Percentiles rank a stretch among this genome's conserved stretches.
phyloP scores from a whole-genome alignment of 805 yeast genomes.

The Hanseniaspora hatyaiensis region DNA sequence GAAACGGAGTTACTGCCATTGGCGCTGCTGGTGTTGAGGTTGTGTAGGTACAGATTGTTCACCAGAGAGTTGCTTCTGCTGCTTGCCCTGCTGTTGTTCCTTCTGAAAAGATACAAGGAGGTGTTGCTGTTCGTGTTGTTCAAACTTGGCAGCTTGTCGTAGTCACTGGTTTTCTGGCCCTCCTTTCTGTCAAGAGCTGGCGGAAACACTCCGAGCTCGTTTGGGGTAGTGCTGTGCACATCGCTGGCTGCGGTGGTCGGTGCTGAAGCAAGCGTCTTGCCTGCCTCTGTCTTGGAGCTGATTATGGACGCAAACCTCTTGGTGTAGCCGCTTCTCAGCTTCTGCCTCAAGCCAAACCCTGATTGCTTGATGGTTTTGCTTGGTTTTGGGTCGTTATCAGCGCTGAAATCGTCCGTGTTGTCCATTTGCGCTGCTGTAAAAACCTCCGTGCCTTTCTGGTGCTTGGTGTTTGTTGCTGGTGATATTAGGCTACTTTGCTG shows the following conservation, averaged over 20 bases:
- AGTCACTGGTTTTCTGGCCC: too few relatives aligned
- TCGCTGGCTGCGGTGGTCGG: too few relatives aligned
- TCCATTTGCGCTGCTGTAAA: too few relatives aligned
- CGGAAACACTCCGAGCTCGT: too few relatives aligned
- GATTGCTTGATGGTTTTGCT: conserved; percentile 3
- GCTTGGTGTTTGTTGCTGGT: too few relatives aligned
- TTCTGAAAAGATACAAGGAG: conserved; percentile 2
- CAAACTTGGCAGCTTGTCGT: too few relatives aligned
- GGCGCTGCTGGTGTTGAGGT: not conserved
- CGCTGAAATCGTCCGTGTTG: not conserved
- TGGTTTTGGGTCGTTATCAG: not conserved
- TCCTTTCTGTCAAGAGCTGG: too few relatives aligned
- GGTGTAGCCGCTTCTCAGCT: not conserved
- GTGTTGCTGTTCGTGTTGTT: not conserved
- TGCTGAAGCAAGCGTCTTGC: not conserved
- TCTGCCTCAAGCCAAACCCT: conserved; percentile 8
- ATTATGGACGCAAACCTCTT: conserved; percentile 14
- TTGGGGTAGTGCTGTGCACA: too few relatives aligned
- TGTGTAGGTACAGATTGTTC: conserved; percentile 7
- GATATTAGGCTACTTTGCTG: too few relatives aligned
- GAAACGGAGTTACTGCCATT: not conserved
- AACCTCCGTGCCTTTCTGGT: too few relatives aligned
- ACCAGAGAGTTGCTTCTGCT: conserved; percentile 14
- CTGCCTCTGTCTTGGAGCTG: not conserved
- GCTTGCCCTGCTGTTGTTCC: conserved; percentile 16